Evolutionary conservation across 331 rosid genomes (phyloP), one percentile per base, ranked within the genome.

Genomic region (Pyrus hybrid): DNA sequence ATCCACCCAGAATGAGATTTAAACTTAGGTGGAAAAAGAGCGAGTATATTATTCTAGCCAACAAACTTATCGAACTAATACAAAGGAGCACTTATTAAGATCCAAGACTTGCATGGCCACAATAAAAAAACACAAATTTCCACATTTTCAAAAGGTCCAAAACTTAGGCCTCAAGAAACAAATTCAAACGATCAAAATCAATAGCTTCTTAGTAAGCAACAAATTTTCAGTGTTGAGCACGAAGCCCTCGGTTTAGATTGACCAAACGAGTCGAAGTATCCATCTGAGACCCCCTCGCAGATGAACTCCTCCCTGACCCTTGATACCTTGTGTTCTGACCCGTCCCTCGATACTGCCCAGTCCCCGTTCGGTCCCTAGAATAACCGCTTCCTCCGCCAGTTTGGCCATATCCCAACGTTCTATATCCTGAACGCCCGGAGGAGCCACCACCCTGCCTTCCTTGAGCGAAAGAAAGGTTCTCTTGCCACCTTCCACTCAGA

Each of bases 401-500:
- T 75, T 89, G 97, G 66, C 88, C 80, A 2, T 76, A 75, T n/a
- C 84, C 41, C 58, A 80, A 63, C 2, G 88, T 78, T 76, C 93
- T 83, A 77, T 90, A 90, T 35, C 96, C 96, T 33, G 87, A 68
- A 6, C 96, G 95, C 11, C 92, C 87, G 10, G 74, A 30, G 57
- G 75, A 85, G 23, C 88, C 80, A 71, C 96, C 86, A 73, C 93
- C 86, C 80, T 86, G 97, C 80, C 91, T 82, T 60, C 89, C 80
- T 68, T 93, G 98, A 77, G 74, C 67, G 74, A 28, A 70, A 35
- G 90, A 76, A 61, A 71, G 20, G 81, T 79, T 79, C 10, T 93
- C 97, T 71, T 88, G 97, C 98, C 97, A 91, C 86, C 93, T 89
- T 16, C 87, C 80, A 71, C 91, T 86, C 20, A 29, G 78, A 5